phyloP scores from a whole-genome alignment of 768 basidiomycete species.

The Russula dissimulans region DNA sequence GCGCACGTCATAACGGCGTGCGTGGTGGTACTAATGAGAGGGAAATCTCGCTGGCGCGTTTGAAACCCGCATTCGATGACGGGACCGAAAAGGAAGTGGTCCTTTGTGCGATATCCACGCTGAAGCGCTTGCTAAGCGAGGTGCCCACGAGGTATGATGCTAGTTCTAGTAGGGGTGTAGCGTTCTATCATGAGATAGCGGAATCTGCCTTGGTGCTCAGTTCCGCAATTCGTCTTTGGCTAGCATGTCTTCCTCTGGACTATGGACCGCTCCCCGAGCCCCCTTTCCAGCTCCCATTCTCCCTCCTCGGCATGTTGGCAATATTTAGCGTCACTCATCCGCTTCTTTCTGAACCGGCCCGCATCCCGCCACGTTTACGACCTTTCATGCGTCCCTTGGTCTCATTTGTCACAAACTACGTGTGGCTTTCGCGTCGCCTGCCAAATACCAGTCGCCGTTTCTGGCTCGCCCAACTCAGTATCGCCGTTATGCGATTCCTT shows the following conservation, averaged over 20 bases:
- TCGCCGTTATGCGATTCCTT: slow-evolving; percentile 43
- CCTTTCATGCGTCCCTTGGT: slow-evolving; percentile 45
- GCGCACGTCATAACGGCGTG: slow-evolving; percentile 60
- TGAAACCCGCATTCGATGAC: slow-evolving; percentile 36
- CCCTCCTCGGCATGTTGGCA: slow-evolving; percentile 43
- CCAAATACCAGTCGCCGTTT: slow-evolving; percentile 47
- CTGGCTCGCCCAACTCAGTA: slow-evolving; percentile 61
- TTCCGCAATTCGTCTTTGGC: slow-evolving; percentile 51
- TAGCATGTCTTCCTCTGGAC: slow-evolving; percentile 47
- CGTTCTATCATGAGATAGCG: slow-evolving; percentile 27
- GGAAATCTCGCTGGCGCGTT: slow-evolving; percentile 24
- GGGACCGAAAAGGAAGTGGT: slow-evolving; percentile 24
- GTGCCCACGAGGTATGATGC: slow-evolving; percentile 10
- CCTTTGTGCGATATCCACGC: slow-evolving; percentile 15
- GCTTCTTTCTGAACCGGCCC: slow-evolving; percentile 35
- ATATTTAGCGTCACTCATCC: slow-evolving; percentile 42
- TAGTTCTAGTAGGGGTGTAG: background rate
- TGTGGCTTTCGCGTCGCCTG: slow-evolving; percentile 48
- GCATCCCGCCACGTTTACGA: slow-evolving; percentile 25
- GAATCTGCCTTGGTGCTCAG: slow-evolving; percentile 32
- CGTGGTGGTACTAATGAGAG: slow-evolving; percentile 61
- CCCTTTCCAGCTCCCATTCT: slow-evolving; percentile 55
- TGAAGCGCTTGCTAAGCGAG: slow-evolving; percentile 17
- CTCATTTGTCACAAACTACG: slow-evolving; percentile 42
- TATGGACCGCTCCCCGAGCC: slow-evolving; percentile 36